Evolutionary conservation across 2,329 filamentous ascomycete species (phyloP), one percentile per base, ranked within the genome.

Genomic region (Akanthomyces uredinophilus): DNA sequence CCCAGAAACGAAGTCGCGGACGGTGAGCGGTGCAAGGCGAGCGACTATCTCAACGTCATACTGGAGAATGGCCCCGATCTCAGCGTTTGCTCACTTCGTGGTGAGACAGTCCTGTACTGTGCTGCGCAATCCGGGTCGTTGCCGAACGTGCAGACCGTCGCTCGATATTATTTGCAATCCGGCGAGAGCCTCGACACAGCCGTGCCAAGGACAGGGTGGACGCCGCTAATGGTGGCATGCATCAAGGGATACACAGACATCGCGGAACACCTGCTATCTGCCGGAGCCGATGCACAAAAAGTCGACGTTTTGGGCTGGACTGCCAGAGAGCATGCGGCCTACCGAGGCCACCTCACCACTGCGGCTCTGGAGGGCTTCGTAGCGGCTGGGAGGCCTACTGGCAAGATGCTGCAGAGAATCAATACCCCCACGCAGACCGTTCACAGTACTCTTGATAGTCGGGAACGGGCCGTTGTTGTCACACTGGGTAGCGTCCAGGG

Each of bases 311-410:
- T 65, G 6, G 71, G 74, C 5, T 75, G 73, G 74, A 72, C 68
- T 14, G 70, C 74, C 5, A 69, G 69, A 63, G 73, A 76, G 46
- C 67, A 72, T 57, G 73, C 73, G 4, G 70, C 68, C 3, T 73
- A 72, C 57, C 70, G 70, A 56, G 74, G 74, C 8, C 71, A 74
- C 60, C 64, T 73, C 3, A 60, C 60, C 13, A 62, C 74, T 5
- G 70, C 70, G 32, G 65, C 64, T 16, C 60, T 69, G 6, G 16
- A 39, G 11, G 44, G 11, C 13, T 32, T 61, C 10, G 44, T 39
- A n/a, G 5, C 29, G 5, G 41, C n/a, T 11, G 22, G n/a, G 1
- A 41, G 6, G 4, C 10, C 32, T 59, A 65, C 16, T 5, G 60
- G 22, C 18, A 57, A 4, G 14, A 41, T 32, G 24, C 18, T 5